phyloP scores from a whole-genome alignment of 352 stramenopile genomes.

The Phytophthora tubulina region DNA sequence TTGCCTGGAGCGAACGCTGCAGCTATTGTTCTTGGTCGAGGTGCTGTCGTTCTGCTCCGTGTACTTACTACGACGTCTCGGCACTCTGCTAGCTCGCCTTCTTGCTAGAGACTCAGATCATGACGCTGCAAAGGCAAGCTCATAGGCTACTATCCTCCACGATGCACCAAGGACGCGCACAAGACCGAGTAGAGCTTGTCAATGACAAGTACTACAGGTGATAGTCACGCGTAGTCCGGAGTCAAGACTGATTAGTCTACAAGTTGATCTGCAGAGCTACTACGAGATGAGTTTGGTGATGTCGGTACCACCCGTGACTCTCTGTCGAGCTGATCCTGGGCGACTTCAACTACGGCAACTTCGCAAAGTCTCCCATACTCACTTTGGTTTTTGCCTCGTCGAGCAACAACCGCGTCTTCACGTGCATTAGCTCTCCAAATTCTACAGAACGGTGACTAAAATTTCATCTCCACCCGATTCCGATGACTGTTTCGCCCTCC shows the following conservation, averaged over 20 bases:
- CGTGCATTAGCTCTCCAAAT: background rate
- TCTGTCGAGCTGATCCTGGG: slow-evolving; percentile 23
- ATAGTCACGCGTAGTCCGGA: background rate
- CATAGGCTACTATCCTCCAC: no score
- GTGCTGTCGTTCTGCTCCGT: no score
- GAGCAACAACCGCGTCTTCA: background rate
- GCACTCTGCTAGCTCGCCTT: no score
- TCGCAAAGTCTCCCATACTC: background rate
- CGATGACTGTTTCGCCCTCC: background rate
- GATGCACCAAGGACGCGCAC: no score
- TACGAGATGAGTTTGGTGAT: background rate
- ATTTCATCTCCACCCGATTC: background rate
- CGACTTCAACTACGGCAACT: slow-evolving; percentile 12
- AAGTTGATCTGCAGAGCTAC: background rate
- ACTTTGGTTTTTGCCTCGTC: slow-evolving; percentile 23
- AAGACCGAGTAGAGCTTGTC: background rate
- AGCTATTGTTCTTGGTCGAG: no score
- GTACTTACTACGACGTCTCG: no score
- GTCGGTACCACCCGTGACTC: slow-evolving; percentile 19
- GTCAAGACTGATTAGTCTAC: slow-evolving; percentile 6
- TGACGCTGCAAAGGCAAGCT: no score
- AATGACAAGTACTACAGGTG: no score
- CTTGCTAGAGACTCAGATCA: no score
- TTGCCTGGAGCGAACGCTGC: no score
- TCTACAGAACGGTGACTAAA: no score